A percentile compares a stretch with the other conserved stretches of the same genome.
phyloP scores from a whole-genome alignment of 371 early-diverging fungal genomes.

The Lichtheimia hyalospora region DNA sequence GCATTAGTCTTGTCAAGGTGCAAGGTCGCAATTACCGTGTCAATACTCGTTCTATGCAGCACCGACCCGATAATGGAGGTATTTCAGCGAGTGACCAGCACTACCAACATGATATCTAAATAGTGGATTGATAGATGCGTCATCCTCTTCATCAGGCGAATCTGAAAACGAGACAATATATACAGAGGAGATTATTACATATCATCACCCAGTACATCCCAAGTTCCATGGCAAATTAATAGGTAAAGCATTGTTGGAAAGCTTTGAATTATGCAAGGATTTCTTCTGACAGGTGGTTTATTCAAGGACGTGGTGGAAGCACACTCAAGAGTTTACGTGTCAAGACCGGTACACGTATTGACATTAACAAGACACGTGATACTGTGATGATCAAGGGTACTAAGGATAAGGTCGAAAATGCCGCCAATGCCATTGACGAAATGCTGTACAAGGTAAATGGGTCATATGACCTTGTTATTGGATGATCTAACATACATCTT shows the following conservation, averaged over 20 bases:
- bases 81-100: no score
- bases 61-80: background rate
- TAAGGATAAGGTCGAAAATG: conserved; percentile 30
- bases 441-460: background rate
- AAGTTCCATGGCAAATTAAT: conserved; percentile 28
- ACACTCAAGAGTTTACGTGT: conserved; percentile 27
- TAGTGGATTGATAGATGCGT: background rate
- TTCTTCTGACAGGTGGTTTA: background rate
- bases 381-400: conserved; percentile 36
- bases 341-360: conserved; percentile 34
- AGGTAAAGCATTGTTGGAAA: conserved; percentile 10
- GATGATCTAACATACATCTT: background rate
- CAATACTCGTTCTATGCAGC: conserved; percentile 16
- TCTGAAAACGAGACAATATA: conserved; percentile 14
- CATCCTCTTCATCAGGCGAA: background rate
- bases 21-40: conserved; percentile 26
- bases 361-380: conserved; percentile 27
- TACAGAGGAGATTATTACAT: conserved; percentile 26
- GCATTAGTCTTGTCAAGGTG: conserved; percentile 29
- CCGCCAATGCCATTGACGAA: conserved; percentile 25
- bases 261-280: no score
- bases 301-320: conserved; percentile 27
- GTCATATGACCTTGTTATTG: background rate
- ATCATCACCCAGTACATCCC: conserved; percentile 28
- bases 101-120: no score